phyloP scores from a whole-genome alignment of 257 asterid species.

The Solanum peruvianum region DNA sequence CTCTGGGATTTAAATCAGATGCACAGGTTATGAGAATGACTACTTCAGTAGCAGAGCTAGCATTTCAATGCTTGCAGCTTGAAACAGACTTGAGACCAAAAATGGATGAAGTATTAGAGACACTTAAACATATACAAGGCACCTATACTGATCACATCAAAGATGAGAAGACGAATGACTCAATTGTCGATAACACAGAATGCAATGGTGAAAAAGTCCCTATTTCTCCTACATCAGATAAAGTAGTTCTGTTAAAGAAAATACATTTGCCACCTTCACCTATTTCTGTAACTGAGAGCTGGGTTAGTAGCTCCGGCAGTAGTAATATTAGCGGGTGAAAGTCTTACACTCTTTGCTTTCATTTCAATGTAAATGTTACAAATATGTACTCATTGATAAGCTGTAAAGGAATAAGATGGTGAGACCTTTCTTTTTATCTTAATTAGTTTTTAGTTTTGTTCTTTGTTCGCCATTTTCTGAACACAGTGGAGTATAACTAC shows the following conservation, averaged over 20 bases:
- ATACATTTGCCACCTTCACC: slow-evolving; percentile 22
- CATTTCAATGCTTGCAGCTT: slow-evolving; percentile 57
- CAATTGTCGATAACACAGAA: not conserved
- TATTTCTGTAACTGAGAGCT: slow-evolving; percentile 28
- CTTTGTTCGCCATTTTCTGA: not conserved
- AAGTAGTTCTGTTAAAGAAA: slow-evolving; percentile 23
- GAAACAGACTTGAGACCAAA: slow-evolving; percentile 66
- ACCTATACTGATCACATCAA: not conserved
- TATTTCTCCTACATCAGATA: slow-evolving; percentile 26
- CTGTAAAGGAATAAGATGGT: not conserved
- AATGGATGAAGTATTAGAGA: slow-evolving; percentile 51
- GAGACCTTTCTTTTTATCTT: not conserved
- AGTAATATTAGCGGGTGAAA: slow-evolving; percentile 22
- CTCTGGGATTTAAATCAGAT: slow-evolving; percentile 40
- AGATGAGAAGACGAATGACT: not conserved
- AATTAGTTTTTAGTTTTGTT: not conserved
- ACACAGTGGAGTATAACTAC: not conserved
- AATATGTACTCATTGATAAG: slow-evolving; percentile 1
- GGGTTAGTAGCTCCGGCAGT: slow-evolving; percentile 23
- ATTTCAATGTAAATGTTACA: not conserved
- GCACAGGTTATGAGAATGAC: slow-evolving; percentile 49
- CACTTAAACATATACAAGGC: slow-evolving; percentile 25
- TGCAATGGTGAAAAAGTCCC: not conserved
- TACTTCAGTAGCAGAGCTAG: slow-evolving; percentile 62
- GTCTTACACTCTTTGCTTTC: not conserved